phyloP scores from a whole-genome alignment of 2,329 filamentous ascomycete genomes.

The Teratosphaeria epicoccoides region DNA sequence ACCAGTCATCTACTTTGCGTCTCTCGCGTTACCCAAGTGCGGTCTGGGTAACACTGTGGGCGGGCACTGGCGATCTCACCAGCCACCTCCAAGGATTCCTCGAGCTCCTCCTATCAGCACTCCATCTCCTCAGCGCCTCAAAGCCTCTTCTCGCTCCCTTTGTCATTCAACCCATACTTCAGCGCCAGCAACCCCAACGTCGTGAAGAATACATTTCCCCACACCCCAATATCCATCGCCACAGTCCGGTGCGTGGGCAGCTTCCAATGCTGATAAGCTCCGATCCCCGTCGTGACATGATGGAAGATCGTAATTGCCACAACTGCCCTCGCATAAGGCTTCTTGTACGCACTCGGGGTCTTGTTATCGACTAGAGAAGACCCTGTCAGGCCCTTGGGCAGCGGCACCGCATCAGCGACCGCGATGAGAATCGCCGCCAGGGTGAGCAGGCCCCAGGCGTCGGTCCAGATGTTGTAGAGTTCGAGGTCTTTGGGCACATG shows the following conservation, averaged over 20 bases:
- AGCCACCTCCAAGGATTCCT: no score
- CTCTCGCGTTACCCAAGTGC: no score
- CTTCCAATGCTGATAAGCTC: constrained; percentile 25
- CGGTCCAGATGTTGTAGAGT: constrained; percentile 28
- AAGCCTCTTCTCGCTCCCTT: background rate
- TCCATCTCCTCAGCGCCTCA: background rate
- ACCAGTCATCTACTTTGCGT: background rate
- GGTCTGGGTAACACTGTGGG: no score
- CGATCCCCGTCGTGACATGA: constrained; percentile 25
- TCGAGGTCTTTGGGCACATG: constrained; percentile 22
- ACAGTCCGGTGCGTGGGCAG: constrained; percentile 23
- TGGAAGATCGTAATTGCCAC: constrained; percentile 26
- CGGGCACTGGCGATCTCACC: no score
- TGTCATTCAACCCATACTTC: constrained; percentile 15
- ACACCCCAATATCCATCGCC: constrained; percentile 27
- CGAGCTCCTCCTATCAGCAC: background rate
- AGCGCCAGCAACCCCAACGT: constrained; percentile 20
- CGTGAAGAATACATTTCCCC: constrained; percentile 22
- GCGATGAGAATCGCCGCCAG: constrained; percentile 22
- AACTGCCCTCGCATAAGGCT: constrained; percentile 24
- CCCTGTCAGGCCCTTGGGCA: constrained; percentile 13
- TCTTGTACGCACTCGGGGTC: constrained; percentile 11
- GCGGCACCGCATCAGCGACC: constrained; percentile 23
- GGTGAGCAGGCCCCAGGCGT: constrained; percentile 26
- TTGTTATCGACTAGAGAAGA: constrained; percentile 12